Conservation (phyloP, 305 asterid genomes). For the Rubia tinctorum region DNA sequence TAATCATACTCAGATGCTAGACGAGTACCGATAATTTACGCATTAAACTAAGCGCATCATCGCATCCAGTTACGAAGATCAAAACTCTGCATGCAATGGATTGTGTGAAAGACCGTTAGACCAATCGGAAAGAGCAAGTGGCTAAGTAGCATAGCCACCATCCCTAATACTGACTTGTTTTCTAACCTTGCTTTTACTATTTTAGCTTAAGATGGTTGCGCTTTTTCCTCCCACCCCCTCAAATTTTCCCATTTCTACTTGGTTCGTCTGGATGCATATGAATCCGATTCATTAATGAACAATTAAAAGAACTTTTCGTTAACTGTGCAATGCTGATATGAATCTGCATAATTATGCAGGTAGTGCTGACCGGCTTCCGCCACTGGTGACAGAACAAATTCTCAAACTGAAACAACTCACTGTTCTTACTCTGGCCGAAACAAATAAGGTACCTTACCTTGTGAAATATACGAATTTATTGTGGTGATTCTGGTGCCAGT, state of each 20-base stretch:
- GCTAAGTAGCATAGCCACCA: not conserved
- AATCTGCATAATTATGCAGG: constrained; percentile 36
- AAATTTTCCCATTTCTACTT: not conserved
- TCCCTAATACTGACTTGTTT: not conserved
- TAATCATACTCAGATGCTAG: not conserved
- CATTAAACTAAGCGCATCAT: not conserved
- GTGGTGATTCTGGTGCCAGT: not conserved
- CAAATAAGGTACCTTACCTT: constrained; percentile 59
- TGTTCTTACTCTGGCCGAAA: constrained; percentile 93
- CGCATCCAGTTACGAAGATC: not conserved
- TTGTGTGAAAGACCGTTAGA: not conserved
- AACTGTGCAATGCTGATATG: not conserved
- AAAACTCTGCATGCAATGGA: not conserved
- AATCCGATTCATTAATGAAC: not conserved
- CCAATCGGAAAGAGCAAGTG: not conserved
- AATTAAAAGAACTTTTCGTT: not conserved
- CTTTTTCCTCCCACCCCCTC: not conserved
- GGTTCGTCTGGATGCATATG: not conserved
- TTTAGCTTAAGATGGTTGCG: not conserved
- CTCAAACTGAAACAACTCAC: constrained; percentile 96
- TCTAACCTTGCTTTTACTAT: not conserved
- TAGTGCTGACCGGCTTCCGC: constrained; percentile 61
- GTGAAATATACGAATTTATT: not conserved
- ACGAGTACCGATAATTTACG: not conserved
- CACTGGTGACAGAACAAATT: constrained; percentile 74